Percentiles rank a stretch among this genome's conserved stretches.
These are phyloP conservation scores for Entomophthora muscae DNA, from an alignment of 371 early-diverging fungal species.

Conservation along the genomic window DNA sequence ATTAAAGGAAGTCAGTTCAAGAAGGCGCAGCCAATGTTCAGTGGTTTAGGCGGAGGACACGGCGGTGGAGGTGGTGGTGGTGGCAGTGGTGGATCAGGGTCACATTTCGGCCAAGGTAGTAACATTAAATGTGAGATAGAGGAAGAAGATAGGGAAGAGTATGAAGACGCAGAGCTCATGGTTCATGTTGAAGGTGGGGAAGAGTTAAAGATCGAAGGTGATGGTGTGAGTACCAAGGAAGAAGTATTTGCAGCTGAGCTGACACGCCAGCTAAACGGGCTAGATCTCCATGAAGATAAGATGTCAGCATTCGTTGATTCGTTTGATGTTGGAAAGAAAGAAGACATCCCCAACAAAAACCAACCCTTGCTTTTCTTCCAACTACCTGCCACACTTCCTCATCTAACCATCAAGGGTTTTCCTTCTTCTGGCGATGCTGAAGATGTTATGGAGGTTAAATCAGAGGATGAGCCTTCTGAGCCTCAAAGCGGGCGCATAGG, in stretches of 20 bases:
- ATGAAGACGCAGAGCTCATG: constrained; percentile 2
- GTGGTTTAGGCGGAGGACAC: neutral
- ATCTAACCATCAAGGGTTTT: neutral
- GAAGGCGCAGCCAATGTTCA: neutral
- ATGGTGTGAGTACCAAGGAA: neutral
- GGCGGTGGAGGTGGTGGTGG: too few relatives aligned
- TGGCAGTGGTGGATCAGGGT: neutral
- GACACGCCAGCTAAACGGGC: neutral
- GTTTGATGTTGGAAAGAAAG: neutral
- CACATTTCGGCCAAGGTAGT: neutral
- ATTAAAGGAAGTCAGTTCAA: neutral
- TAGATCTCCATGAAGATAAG: neutral
- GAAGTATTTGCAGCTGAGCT: neutral
- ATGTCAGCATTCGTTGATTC: neutral
- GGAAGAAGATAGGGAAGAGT: constrained; percentile 2
- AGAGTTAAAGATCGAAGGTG: neutral
- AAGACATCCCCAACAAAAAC: neutral
- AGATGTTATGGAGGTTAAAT: neutral
- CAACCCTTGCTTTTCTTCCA: neutral
- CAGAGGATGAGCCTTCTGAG: neutral
- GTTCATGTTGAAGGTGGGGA: neutral
- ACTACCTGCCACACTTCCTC: neutral
- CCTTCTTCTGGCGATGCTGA: neutral
- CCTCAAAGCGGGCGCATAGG: neutral
- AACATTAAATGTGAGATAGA: neutral